Evolutionary conservation across 1,284 basidiomycete genomes (phyloP), one percentile per base, ranked within the genome.

Genomic region (Moesziomyces antarcticus): DNA sequence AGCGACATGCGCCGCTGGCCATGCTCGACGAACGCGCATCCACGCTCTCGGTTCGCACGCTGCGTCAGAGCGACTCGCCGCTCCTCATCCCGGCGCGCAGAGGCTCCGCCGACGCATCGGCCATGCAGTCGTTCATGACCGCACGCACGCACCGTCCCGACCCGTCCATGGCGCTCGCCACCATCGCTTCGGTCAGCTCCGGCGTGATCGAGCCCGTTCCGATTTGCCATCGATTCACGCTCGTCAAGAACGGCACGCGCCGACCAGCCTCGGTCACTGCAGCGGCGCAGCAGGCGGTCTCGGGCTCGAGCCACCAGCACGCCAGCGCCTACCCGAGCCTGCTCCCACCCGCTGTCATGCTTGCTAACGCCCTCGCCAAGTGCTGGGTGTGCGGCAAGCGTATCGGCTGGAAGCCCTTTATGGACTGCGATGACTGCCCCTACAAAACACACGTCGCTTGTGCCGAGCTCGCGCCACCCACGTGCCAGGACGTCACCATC

Each of bases 401-500:
- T 9, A 75, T 82, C 33, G 80, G 80, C 21, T 82, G 78, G 73
- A 74, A 75, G 25, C 78, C 80, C 2, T 82, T 80, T 45, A 75
- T 80, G 69, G 80, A 82, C 54, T 82, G 80, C 58, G 80, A 82
- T 47, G 80, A 82, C 49, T 82, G 80, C 46, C 79, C 80, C 18
- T 80, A 78, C 67, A 78, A 78, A 50, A 78, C 79, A 18, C 80
- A 82, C 60, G 79, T 80, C 5, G 77, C 60, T 13, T 82, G 80
- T 50, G 77, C 72, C 18, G 75, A 80, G 30, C 49, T 78, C 14
- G 80, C 80, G 6, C 73, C 72, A 13, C 75, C 79, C 14, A 78
- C 75, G 20, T 82, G 80, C 50, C 79, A 78, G 55, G 79, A 80
- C 40, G 25, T 80, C 10, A 24, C 50, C 2, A 77, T 80, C 46